Base-by-base conservation (phyloP, 177 flowering plant species). In the Tripterygium wilfordii region DNA sequence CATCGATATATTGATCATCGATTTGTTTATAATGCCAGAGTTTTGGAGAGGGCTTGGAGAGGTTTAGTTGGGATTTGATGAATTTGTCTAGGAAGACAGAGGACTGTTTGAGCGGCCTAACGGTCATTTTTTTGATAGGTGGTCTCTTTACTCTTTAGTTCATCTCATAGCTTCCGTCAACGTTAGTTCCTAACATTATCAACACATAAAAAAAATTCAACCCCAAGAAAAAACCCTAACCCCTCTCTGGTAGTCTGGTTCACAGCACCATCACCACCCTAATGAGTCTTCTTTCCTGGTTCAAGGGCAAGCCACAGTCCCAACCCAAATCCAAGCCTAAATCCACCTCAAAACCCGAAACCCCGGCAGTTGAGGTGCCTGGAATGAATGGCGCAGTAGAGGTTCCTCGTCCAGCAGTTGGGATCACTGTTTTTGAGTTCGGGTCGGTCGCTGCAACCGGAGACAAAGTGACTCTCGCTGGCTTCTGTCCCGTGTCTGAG, bases 401-500 rank as follows among this genome's bases (percentile, higher is more conserved):
- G 62, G 85, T 84, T 3, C 68, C 66, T 4, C 69, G 86, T 22
- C 75, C 76, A 1, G 46, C 72, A 3, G 55, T 58, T 36, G 74
- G 69, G 19, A 63, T 78, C 9, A 77, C 94, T 13, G 85, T 88
- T 10, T 91, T 91, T 61, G 98, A 88, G 57, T 91, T 88, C 67
- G 98, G 98, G 23, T 83, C 98, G 14, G 80, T 76, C 1, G 73
- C 75, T 7, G 74, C 76, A 3, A 66, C 97, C 12, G 33, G 72
- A 14, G 91, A 85, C 36, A 85, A 80, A 73, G 84, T 88, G 13
- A 91, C 96, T 0, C 67, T 91, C 25, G 85, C 96, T 49, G 95
- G 98, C 0, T 85, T 70, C 64, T 91, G 98, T 71, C 83, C 98
- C 6, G 96, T 91, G 24, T 88, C 96, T 54, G 96, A 91, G 46